Evolutionary conservation across 2,329 filamentous ascomycete species (phyloP).

Genomic region (Botrytis tulipae): DNA sequence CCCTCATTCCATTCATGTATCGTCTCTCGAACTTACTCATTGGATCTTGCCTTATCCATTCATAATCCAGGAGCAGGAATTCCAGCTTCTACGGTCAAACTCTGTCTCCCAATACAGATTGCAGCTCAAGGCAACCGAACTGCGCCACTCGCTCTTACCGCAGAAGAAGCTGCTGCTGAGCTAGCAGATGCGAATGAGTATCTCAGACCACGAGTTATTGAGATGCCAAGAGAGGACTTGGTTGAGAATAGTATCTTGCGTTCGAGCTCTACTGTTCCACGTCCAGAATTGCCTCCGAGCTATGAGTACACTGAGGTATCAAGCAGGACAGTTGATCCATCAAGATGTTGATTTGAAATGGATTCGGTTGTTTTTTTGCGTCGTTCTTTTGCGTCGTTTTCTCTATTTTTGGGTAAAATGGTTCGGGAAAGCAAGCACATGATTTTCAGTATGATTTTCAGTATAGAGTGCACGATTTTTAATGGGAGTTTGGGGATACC

Average conservation of each 20-base stretch:
- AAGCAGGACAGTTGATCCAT: constrained; percentile 22
- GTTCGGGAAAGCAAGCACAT: not conserved
- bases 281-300: constrained; percentile 32
- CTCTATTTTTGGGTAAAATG: not conserved
- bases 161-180: constrained; percentile 32
- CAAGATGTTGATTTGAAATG: constrained; percentile 22
- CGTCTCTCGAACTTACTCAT: constrained; percentile 59
- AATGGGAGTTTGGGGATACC: not conserved
- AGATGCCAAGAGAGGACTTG: constrained; percentile 30
- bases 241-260: constrained; percentile 34
- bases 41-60: constrained; percentile 58
- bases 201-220: constrained; percentile 34
- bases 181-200: constrained; percentile 34
- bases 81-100: constrained; percentile 39
- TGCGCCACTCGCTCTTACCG: constrained; percentile 21
- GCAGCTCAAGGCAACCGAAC: constrained; percentile 31
- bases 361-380: not conserved
- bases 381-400: not conserved
- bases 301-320: constrained; percentile 32
- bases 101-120: constrained; percentile 37
- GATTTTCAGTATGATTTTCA: not conserved
- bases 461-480: no score
- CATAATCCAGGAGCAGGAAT: constrained; percentile 47
- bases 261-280: not conserved
- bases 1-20: constrained; percentile 71